These are phyloP conservation scores for Ascoidea tarda DNA, from an alignment of 805 yeast species.

Conservation along the genomic window DNA sequence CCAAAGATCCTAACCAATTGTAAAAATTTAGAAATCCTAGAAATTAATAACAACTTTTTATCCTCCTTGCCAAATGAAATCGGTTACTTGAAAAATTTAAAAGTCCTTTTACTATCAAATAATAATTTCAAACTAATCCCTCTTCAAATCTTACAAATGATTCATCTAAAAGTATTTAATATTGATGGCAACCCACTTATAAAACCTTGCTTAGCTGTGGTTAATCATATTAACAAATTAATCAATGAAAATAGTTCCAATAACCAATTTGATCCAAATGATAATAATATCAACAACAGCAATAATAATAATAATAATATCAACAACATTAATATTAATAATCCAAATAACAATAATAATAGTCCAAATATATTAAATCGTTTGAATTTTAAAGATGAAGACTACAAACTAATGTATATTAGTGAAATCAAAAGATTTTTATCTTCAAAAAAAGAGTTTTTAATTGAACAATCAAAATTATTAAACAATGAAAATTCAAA, in stretches of 20 bases:
- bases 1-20: neutral
- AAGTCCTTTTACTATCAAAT: conserved; percentile 62
- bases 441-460: neutral
- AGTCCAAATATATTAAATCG: neutral
- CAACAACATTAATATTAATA: too few relatives aligned
- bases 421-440: neutral
- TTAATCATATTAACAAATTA: too few relatives aligned
- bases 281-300: too few relatives aligned
- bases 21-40: neutral
- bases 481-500: too few relatives aligned
- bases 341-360: too few relatives aligned
- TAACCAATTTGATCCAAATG: neutral
- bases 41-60: conserved; percentile 55
- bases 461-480: too few relatives aligned
- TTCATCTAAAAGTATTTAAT: conserved; percentile 52
- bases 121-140: conserved; percentile 56
- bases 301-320: too few relatives aligned
- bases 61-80: conserved; percentile 46
- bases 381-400: neutral
- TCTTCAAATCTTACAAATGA: conserved; percentile 44
- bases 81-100: conserved; percentile 36
- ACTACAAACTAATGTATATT: too few relatives aligned
- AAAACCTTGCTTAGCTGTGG: neutral
- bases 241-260: neutral
- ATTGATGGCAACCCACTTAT: conserved; percentile 15